Base-by-base conservation (phyloP, 1,139 yeast genomes). In the Suhomyces chickasaworum region DNA sequence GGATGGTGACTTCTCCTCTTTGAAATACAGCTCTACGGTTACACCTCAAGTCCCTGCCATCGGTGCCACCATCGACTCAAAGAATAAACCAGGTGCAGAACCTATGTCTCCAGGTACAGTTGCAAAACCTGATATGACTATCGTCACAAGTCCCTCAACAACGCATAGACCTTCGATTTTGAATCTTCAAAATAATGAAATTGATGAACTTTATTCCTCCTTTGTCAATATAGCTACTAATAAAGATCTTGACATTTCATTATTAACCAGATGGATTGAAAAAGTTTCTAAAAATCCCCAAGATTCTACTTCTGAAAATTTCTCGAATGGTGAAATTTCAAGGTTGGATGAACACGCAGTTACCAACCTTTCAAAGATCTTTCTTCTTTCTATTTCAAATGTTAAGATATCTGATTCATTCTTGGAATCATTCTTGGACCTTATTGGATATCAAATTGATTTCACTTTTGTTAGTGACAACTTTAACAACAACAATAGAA, bases 151-250 rank as follows among this genome's bases (percentile, higher is more conserved):
- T 3, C 39, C 41, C 2, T 13, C 42, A 1, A 48, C 48, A 16
- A 42, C 50, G 10, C 51, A 46, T 20, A 45, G 50, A 21, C 45
- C 48, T 3, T 58, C 60, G 7, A 51, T 57, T 16, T 46, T 57
- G 7, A 57, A 56, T 9, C 49, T 58, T 37, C 56, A 56, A 35
- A 67, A 71, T 49, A 64, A 56, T 36, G 83, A 77, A 51, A 75
- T 78, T 27, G 90, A 86, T 60, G 90, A 84, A 54, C 65, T 86
- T 15, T 85, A 83, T 61, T 69, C 83, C 17, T 85, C 85, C 61
- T 84, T 86, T 56, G 77, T 85, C 48, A 78, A 79, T 53, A 78
- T 85, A 16, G 86, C 78, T 10, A 74, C 78, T 13, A 66, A 72
- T 10, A 73, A 74, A 48, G 78, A 71, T 39, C 71, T 73, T 1